Base-by-base conservation (phyloP, 1,139 yeast genomes). In the Scheffersomyces parashehatae region DNA sequence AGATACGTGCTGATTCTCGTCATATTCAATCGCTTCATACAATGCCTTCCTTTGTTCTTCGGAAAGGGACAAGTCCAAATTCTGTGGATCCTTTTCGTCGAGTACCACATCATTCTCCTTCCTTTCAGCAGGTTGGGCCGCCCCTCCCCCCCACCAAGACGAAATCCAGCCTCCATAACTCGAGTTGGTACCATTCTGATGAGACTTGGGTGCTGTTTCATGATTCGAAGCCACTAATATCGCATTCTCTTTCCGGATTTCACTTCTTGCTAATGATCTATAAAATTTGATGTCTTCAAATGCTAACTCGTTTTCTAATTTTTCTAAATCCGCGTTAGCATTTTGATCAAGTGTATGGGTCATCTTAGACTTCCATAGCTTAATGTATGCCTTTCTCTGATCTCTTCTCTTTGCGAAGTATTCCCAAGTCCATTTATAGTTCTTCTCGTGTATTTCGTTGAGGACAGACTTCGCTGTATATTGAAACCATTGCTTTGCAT, bases 11-110 rank as follows among this genome's bases (percentile, higher is more conserved):
- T 79, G 74, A 28, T 79, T 70, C 49, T 90, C 97, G 55, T 90
- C 88, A 67, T 86, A 91, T 49, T 91, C 99, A 51, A 95, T 93
- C 0, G 97, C 96, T 49, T 89, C 96, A 59, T 89, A 91, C 12
- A 93, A 74, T 43, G 95, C 99, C 59, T 89, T 75, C 50, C 84
- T 72, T 54, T 87, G 93, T 48, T 84, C 89, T 20, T 83, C 87
- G 8, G 68, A 57, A 35, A 74, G 57, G 1, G 82, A 72, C 53
- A 85, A 66, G 10, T 68, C 65, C 29, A 75, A 32, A 9, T 34
- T 29, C 8, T 16, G 53, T 10, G 62, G 64, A n/a, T 60, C 58
- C 5, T 31, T 31, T 13, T 14, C 20, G 9, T 48, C 46, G n/a
- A 47, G 29, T 5, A 45, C 49, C 12, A 51, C 52, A 6, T 42